Conservation (phyloP, 2,329 filamentous ascomycete genomes). For the Didymella exigua region DNA sequence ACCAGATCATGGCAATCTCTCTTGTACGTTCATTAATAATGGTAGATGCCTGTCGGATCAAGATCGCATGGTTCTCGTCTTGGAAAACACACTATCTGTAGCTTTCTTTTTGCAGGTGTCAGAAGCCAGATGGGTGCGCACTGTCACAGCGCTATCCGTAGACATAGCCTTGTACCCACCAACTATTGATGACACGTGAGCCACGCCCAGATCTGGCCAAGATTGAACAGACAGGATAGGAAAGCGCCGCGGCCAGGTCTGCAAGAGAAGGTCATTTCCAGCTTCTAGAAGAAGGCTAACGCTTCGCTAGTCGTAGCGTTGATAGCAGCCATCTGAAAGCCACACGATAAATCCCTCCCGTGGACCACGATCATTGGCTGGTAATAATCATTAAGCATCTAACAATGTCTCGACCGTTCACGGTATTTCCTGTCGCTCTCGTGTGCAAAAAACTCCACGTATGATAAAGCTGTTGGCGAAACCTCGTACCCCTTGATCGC, state of each 20-base stretch:
- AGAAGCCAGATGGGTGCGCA: neutral
- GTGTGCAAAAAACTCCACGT: neutral
- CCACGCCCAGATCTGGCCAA: neutral
- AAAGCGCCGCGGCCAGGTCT: neutral
- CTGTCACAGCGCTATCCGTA: neutral
- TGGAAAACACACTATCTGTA: neutral
- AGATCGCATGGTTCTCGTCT: neutral
- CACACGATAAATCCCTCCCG: neutral
- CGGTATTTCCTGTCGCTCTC: neutral
- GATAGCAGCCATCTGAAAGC: slow-evolving; percentile 2
- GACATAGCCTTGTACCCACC: neutral
- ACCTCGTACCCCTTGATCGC: neutral
- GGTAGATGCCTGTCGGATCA: neutral
- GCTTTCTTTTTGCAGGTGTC: neutral
- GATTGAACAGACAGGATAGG: neutral
- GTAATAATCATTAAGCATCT: neutral
- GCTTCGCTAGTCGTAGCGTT: neutral
- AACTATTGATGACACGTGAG: neutral
- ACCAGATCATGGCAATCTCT: neutral
- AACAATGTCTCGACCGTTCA: neutral
- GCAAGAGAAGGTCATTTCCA: neutral
- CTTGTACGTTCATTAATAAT: too few relatives aligned
- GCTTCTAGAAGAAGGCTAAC: slow-evolving; percentile 14
- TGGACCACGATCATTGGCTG: neutral
- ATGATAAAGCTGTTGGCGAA: neutral